A percentile compares a stretch with the other conserved stretches of the same genome.
Evolutionary conservation across 345 rosid species (phyloP).

Genomic region (Aquilaria sinensis): DNA sequence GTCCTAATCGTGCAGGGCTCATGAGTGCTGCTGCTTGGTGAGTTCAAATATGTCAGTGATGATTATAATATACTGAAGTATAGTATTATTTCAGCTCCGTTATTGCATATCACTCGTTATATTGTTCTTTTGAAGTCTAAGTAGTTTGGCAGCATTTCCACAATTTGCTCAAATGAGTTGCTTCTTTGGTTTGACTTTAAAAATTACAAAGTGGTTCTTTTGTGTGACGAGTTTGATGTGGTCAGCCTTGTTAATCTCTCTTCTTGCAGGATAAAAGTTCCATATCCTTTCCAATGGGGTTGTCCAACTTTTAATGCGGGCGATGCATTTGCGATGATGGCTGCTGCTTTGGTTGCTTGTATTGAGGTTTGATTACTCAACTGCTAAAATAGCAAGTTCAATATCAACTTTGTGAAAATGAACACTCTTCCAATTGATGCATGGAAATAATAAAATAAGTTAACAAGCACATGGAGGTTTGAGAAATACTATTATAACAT

Average conservation of each 20-base stretch:
- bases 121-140: not conserved
- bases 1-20: constrained; percentile 85
- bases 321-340: constrained; percentile 62
- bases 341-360: constrained; percentile 62
- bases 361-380: constrained; percentile 51
- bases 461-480: too few relatives aligned
- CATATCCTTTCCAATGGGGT: constrained; percentile 91
- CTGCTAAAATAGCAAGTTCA: not conserved
- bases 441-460: too few relatives aligned
- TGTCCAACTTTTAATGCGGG: constrained; percentile 60
- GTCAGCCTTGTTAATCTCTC: too few relatives aligned
- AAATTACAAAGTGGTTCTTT: not conserved
- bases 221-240: not conserved
- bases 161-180: not conserved
- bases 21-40: constrained; percentile 77
- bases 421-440: too few relatives aligned
- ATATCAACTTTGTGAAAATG: not conserved
- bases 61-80: not conserved
- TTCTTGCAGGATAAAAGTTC: constrained; percentile 59
- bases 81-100: not conserved
- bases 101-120: not conserved
- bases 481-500: too few relatives aligned
- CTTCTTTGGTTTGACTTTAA: not conserved
- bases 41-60: constrained; percentile 11
- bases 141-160: not conserved